A percentile compares a stretch with the other conserved stretches of the same genome.
phyloP scores from a whole-genome alignment of 768 basidiomycete genomes.

The Lentinula boryana region DNA sequence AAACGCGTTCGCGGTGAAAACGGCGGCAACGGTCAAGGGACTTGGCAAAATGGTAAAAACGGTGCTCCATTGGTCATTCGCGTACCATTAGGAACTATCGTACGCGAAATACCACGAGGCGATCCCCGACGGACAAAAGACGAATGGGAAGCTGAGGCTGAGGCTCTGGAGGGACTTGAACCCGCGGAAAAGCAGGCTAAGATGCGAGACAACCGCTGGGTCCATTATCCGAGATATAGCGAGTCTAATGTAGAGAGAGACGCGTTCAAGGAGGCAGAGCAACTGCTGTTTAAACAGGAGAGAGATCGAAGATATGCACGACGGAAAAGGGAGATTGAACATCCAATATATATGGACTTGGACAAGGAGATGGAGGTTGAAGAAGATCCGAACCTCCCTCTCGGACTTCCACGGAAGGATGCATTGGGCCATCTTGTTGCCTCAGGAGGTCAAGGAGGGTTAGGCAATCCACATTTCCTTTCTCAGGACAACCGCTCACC shows the following conservation, averaged over 20 bases:
- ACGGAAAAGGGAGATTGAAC: conserved; percentile 30
- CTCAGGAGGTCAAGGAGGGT: conserved; percentile 71
- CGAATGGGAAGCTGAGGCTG: conserved; percentile 72
- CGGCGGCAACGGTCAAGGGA: conserved; percentile 74
- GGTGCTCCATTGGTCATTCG: conserved; percentile 68
- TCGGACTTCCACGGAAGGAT: conserved; percentile 51
- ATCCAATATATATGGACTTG: conserved; percentile 56
- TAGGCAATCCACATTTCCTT: conserved; percentile 87
- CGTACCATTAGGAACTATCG: conserved; percentile 89
- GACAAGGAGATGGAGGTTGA: conserved; percentile 42
- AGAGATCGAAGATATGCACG: conserved; percentile 47
- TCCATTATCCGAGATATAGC: conserved; percentile 69
- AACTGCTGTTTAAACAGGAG: conserved; percentile 52
- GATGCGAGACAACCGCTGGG: conserved; percentile 65
- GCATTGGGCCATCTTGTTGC: conserved; percentile 62
- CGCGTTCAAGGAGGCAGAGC: conserved; percentile 69
- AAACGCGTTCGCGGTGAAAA: conserved; percentile 60
- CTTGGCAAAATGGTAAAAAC: conserved; percentile 79
- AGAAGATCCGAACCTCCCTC: conserved; percentile 45
- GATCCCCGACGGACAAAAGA: conserved; percentile 62
- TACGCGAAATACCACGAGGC: conserved; percentile 64
- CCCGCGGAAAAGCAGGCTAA: conserved; percentile 44
- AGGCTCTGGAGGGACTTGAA: conserved; percentile 42
- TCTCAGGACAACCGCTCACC: conserved; percentile 68
- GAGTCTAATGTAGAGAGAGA: conserved; percentile 60